Conservation (phyloP, 129 eudicot species). For the Pulicaria dysenterica region DNA sequence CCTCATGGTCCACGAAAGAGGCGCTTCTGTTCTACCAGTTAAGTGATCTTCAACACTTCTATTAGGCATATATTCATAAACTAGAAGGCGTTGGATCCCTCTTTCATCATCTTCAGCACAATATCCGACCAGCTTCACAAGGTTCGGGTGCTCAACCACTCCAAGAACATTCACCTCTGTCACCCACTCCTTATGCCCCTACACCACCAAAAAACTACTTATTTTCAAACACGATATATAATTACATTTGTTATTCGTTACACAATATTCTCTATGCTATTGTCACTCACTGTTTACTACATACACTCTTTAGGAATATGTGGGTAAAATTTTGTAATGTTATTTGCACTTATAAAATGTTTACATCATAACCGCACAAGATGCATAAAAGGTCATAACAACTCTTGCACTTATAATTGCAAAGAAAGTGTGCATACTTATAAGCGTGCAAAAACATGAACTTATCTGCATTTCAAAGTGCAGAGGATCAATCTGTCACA, state of each 20-base stretch:
- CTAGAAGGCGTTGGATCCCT: constrained; percentile 92
- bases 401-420: too few relatives aligned
- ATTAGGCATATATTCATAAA: constrained; percentile 92
- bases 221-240: background rate
- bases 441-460: too few relatives aligned
- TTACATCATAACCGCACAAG: too few relatives aligned
- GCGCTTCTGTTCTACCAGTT: constrained; percentile 40
- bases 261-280: background rate
- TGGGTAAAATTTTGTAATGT: too few relatives aligned
- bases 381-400: too few relatives aligned
- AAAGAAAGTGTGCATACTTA: too few relatives aligned
- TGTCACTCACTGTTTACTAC: too few relatives aligned
- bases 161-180: constrained; percentile 97
- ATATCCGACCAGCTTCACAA: constrained; percentile 82
- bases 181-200: constrained; percentile 99
- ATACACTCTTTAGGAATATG: too few relatives aligned
- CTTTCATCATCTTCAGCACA: constrained; percentile 99
- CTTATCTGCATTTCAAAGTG: too few relatives aligned
- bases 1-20: constrained; percentile 88
- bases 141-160: constrained; percentile 85
- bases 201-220: constrained; percentile 28
- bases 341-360: too few relatives aligned
- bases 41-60: constrained; percentile 94
- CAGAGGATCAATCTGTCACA: too few relatives aligned
- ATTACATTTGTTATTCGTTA: too few relatives aligned